Evolutionary conservation across 2,329 filamentous ascomycete species (phyloP), one percentile per base, ranked within the genome.

Genomic region (Didymella pinodella): DNA sequence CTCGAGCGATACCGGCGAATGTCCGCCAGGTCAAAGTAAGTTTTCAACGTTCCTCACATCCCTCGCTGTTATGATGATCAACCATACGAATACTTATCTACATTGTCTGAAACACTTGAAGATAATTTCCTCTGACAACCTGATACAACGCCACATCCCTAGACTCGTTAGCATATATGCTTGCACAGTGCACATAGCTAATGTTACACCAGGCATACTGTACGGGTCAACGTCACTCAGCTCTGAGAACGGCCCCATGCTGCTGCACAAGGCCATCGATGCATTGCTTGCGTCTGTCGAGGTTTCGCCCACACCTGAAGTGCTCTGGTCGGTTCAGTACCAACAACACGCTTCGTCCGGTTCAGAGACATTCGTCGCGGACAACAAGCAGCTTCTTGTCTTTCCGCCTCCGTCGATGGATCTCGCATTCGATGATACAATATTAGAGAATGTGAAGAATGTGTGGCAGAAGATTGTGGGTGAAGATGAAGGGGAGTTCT

Each of bases 91-190:
- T 92, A 93, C 93, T 98, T 98, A 98, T 97, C 94, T 97, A 98
- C 94, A 97, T 98, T 98, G 93, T 91, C 94, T 93, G 94, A 96
- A 90, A 81, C 82, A 78, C 85, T 90, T 96, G 93, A 96, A 88
- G 93, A 95, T 85, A 84, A 77, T 62, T 83, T 83, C 86, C 87
- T 93, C 90, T 94, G 89, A 94, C 88, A 92, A 89, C 82, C 92
- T 96, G 92, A 96, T 87, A 47, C 34, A 71, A 80, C 79, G 82
- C 77, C 75, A 56, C 61, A 46, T 54, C 65, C 47, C 40, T 51
- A n/a, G 20, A 25, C 28, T 51, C 43, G 7, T 55, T 52, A 55
- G 46, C 43, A 47, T 25, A 49, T 28, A 10, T 29, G 50, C 45
- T 12, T 59, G n/a, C 46, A 41, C 18, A 18, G 14, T 48, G 64